A percentile compares a stretch with the other conserved stretches of the same genome.
Conservation (phyloP, 2,329 filamentous ascomycete genomes). For the Albophoma yamanashiensis region DNA sequence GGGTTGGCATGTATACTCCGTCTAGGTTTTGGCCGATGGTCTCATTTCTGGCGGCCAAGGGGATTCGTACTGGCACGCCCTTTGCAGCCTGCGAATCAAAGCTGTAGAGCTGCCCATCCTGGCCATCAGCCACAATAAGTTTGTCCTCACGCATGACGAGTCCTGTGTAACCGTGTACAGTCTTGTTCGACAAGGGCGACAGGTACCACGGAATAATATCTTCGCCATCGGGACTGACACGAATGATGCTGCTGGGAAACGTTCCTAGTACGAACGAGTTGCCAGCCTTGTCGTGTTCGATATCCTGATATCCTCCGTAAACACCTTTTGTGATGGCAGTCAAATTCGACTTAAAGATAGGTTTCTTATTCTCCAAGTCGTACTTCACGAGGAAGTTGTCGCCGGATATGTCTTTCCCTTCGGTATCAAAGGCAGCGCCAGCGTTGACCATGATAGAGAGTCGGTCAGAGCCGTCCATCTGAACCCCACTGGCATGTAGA, state of each 20-base stretch:
- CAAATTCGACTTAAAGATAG: conserved; percentile 22
- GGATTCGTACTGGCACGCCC: neutral
- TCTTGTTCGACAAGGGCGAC: neutral
- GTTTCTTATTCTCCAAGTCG: conserved; percentile 11
- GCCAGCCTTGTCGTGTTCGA: conserved; percentile 22
- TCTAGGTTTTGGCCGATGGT: conserved; percentile 7
- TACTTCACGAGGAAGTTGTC: conserved; percentile 26
- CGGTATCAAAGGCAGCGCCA: conserved; percentile 21
- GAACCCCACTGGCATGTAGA: conserved; percentile 18
- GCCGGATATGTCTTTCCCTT: conserved; percentile 22
- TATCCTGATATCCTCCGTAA: conserved; percentile 28
- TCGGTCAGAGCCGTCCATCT: conserved; percentile 19
- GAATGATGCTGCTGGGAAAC: conserved; percentile 23
- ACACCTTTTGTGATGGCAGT: conserved; percentile 14
- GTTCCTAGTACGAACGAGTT: conserved; percentile 27
- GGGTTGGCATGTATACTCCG: conserved; percentile 21
- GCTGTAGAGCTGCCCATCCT: conserved; percentile 20
- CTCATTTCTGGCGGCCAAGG: neutral
- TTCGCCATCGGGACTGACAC: conserved; percentile 18
- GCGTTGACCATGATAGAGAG: conserved; percentile 25
- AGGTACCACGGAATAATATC: conserved; percentile 13
- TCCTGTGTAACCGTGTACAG: conserved; percentile 3
- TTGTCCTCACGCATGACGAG: conserved; percentile 6
- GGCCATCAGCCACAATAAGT: conserved; percentile 19
- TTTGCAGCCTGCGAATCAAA: conserved; percentile 17